Base-by-base conservation (phyloP, 768 basidiomycete species). In the Russula compacta region DNA sequence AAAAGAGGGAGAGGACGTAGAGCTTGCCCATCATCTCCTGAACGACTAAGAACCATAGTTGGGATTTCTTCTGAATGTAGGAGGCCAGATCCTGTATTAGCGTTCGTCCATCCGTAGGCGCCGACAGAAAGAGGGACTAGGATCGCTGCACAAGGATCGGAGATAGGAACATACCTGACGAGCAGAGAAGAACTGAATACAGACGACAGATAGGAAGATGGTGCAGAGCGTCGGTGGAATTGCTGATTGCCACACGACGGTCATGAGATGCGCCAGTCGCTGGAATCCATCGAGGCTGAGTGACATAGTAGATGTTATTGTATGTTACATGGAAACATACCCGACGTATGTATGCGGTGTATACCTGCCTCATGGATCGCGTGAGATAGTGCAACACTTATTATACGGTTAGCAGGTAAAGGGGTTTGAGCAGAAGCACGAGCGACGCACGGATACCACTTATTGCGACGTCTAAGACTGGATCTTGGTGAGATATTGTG, bases 1-100 rank as follows among this genome's bases (percentile, higher is more conserved):
- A 58, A 42, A 53, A 58, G 36, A 61, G 50, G 4, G 60, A 61
- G 21, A 61, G 55, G 19, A 58, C 55, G 17, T 61, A 61, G 55
- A 61, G 60, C 60, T 61, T 61, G 21, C 60, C 60, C 2, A 53
- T 17, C 50, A 53, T n/a, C 19, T 21, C 54, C 11, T 57, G 55
- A 24, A 61, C 1, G 9, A 38, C 12, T 15, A 56, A 8, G 32
- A 6, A 53, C 61, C 61, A 62, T 32, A 62, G 15, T 40, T 35
- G 10, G 4, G n/a, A 9, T 15, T 35, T 52, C 35, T 53, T 47
- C 61, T 62, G 12, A 29, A 21, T 10, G 14, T 7, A 50, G 24
- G 33, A 44, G 15, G 24, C 17, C 17, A 15, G 5, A 36, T 46
- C 1, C 24, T 29, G 24, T 29, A n/a, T 62, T 39, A 53, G 38